phyloP scores from a whole-genome alignment of 116 monocot genomes.

The Posidonia oceanica region DNA sequence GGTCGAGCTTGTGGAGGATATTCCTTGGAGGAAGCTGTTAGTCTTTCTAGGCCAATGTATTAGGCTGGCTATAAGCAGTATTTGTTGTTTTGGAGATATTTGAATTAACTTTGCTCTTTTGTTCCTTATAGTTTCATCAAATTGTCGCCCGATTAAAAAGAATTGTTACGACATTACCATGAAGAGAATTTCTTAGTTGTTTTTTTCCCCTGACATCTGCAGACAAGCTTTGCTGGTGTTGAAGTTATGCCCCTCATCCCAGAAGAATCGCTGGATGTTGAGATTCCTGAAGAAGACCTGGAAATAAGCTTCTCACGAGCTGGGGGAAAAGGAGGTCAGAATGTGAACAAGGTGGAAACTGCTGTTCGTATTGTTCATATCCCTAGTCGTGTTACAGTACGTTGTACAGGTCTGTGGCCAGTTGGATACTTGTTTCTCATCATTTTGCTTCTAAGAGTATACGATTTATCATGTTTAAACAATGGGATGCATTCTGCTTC shows the following conservation, averaged over 20 bases:
- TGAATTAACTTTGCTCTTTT: too few relatives aligned
- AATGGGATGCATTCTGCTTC: neutral
- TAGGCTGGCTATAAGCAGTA: too few relatives aligned
- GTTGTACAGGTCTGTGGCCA: constrained; percentile 70
- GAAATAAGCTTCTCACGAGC: constrained; percentile 79
- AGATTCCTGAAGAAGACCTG: constrained; percentile 91
- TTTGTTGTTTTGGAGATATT: too few relatives aligned
- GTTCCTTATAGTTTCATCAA: too few relatives aligned
- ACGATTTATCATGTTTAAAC: neutral
- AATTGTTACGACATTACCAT: too few relatives aligned
- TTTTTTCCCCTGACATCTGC: neutral
- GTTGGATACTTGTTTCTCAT: neutral
- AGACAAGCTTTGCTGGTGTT: constrained; percentile 95
- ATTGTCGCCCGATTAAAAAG: too few relatives aligned
- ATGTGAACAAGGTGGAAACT: constrained; percentile 98
- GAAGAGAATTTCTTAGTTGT: neutral
- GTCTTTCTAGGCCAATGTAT: too few relatives aligned
- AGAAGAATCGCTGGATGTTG: constrained; percentile 73
- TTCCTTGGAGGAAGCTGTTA: too few relatives aligned
- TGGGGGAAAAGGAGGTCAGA: constrained; percentile 93
- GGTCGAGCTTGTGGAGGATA: too few relatives aligned
- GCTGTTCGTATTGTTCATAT: constrained; percentile 91
- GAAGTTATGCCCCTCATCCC: constrained; percentile 98
- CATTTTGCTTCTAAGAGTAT: neutral
- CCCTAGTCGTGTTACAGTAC: constrained; percentile 80